phyloP scores from a whole-genome alignment of 1,284 basidiomycete genomes.

The Crepidotus sp. region DNA sequence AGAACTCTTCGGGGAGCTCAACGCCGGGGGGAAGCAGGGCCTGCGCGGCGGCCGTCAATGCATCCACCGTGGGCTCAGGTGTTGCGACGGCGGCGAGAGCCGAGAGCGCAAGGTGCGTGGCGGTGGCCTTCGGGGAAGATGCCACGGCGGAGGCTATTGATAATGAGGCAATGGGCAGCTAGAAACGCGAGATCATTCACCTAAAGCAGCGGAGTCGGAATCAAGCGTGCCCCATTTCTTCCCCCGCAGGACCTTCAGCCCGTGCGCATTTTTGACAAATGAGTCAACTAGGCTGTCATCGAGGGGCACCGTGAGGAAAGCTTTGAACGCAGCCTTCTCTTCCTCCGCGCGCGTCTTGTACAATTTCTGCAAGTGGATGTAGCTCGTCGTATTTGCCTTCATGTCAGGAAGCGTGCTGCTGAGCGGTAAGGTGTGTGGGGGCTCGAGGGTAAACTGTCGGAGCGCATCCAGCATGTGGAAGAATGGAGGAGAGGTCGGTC shows the following conservation, averaged over 20 bases:
- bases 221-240: slow-evolving; percentile 56
- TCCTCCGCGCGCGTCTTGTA: slow-evolving; percentile 67
- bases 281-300: slow-evolving; percentile 57
- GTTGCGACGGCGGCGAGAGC: slow-evolving; percentile 32
- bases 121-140: slow-evolving; percentile 40
- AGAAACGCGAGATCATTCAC: slow-evolving; percentile 32
- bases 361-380: slow-evolving; percentile 71
- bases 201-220: slow-evolving; percentile 41
- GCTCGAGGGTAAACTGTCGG: slow-evolving; percentile 43
- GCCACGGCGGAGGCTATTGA: slow-evolving; percentile 34
- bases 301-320: slow-evolving; percentile 33
- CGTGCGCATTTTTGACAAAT: slow-evolving; percentile 90
- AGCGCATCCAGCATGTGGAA: slow-evolving; percentile 83
- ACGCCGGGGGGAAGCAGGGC: slow-evolving; percentile 30
- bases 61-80: slow-evolving; percentile 30
- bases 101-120: slow-evolving; percentile 59
- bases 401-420: slow-evolving; percentile 84
- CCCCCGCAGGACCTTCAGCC: slow-evolving; percentile 71
- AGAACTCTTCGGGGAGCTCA: slow-evolving; percentile 53
- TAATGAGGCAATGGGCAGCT: too few relatives aligned
- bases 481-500: slow-evolving; percentile 52
- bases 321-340: slow-evolving; percentile 55
- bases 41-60: slow-evolving; percentile 33
- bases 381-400: slow-evolving; percentile 83
- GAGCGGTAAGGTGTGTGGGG: slow-evolving; percentile 40